These are phyloP conservation scores for Umbilicus rupestris DNA, from an alignment of 164 flowering plant genomes.

Conservation along the genomic window DNA sequence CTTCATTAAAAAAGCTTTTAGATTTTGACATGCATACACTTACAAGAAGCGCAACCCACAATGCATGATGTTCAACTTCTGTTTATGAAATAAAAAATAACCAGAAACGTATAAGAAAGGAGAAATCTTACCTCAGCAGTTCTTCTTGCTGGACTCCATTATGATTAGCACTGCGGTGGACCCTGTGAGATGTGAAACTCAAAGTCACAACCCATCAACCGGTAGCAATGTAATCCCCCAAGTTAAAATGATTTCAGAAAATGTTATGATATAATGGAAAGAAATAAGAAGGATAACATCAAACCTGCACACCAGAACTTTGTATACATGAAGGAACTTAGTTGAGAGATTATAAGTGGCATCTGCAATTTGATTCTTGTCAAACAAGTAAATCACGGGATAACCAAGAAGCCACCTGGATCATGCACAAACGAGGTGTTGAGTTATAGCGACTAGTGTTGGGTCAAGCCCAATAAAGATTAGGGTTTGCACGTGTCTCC, in stretches of 20 bases:
- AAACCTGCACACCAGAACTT: constrained; percentile 53
- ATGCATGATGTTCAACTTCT: background rate
- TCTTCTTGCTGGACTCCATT: constrained; percentile 44
- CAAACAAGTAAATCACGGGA: constrained; percentile 70
- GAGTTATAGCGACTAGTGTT: no score
- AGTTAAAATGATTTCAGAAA: background rate
- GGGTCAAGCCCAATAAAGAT: no score
- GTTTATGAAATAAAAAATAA: background rate
- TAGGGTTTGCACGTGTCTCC: no score
- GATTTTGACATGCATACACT: background rate
- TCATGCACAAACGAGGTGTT: background rate
- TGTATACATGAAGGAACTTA: constrained; percentile 59
- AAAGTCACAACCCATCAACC: background rate
- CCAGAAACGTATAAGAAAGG: background rate
- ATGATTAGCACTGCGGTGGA: constrained; percentile 13
- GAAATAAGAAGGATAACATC: constrained; percentile 11
- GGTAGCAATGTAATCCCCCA: background rate
- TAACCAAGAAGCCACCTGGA: constrained; percentile 95
- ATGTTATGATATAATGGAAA: background rate
- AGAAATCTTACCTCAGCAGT: constrained; percentile 45
- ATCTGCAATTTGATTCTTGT: constrained; percentile 53
- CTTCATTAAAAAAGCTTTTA: no score
- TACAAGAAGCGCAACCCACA: background rate
- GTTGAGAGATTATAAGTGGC: constrained; percentile 74
- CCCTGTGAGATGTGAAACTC: constrained; percentile 29